Evolutionary conservation across 1,284 basidiomycete species (phyloP).

Genomic region (Inonotus hispidus): DNA sequence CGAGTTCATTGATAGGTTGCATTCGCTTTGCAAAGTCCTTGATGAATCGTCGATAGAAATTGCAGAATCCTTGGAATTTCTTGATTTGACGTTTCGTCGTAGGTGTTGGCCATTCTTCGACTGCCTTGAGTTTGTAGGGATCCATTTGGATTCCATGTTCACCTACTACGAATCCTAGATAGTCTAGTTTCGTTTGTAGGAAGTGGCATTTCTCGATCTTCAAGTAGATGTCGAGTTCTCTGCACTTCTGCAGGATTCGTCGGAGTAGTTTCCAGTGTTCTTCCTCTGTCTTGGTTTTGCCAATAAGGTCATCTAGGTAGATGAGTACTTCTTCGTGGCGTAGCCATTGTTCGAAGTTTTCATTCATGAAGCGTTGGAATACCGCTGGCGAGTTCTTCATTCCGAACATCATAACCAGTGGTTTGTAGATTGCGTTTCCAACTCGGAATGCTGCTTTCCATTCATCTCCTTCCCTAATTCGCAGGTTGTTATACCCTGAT

Average conservation of each 20-base stretch:
- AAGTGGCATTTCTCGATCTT: constrained; percentile 30
- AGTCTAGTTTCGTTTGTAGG: constrained; percentile 16
- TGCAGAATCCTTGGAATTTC: constrained; percentile 22
- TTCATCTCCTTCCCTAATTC: background rate
- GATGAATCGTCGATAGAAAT: constrained; percentile 22
- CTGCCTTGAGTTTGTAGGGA: constrained; percentile 20
- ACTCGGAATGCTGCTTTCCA: background rate
- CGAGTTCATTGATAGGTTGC: background rate
- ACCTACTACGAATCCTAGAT: constrained; percentile 15
- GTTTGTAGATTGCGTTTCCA: background rate
- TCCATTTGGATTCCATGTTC: constrained; percentile 21
- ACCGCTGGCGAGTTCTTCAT: background rate
- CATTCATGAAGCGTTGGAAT: background rate
- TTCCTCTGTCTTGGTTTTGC: constrained; percentile 1
- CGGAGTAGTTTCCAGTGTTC: constrained; percentile 24
- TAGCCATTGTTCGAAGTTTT: constrained; percentile 1
- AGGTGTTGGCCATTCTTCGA: constrained; percentile 24
- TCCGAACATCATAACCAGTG: background rate
- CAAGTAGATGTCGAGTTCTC: constrained; percentile 18
- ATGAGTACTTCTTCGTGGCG: constrained; percentile 1
- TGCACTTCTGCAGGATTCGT: constrained; percentile 21
- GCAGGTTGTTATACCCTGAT: constrained; percentile 27
- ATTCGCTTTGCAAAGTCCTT: background rate
- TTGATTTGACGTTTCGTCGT: constrained; percentile 19
- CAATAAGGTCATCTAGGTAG: constrained; percentile 21